phyloP scores from a whole-genome alignment of 2,329 filamentous ascomycete species.

The Alternaria angustiovoidea region DNA sequence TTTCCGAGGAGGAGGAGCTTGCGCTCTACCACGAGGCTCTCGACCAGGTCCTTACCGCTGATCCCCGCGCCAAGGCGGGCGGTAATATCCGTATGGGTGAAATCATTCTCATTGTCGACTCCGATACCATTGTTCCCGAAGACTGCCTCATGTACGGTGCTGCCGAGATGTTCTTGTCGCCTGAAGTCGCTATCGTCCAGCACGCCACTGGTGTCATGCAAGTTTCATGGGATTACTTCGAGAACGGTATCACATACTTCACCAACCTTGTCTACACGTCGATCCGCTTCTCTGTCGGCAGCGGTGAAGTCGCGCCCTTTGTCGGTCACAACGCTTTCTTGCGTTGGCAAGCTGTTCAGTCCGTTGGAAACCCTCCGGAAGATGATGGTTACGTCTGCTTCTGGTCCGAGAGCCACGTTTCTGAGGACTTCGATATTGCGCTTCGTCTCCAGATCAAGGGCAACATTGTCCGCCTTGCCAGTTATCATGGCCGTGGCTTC shows the following conservation, averaged over 20 bases:
- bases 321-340: constrained; percentile 80
- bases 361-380: constrained; percentile 56
- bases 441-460: constrained; percentile 73
- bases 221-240: constrained; percentile 73
- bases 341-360: constrained; percentile 70
- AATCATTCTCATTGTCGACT: constrained; percentile 71
- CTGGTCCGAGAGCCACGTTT: constrained; percentile 79
- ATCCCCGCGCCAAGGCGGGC: constrained; percentile 75
- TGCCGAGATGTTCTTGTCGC: constrained; percentile 80
- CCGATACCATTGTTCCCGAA: constrained; percentile 56
- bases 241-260: constrained; percentile 78
- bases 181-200: constrained; percentile 79
- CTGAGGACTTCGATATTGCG: constrained; percentile 78
- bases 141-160: constrained; percentile 82
- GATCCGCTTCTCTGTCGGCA: constrained; percentile 73
- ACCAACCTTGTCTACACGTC: constrained; percentile 77
- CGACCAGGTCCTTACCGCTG: constrained; percentile 71
- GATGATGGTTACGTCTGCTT: constrained; percentile 68
- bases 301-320: constrained; percentile 75
- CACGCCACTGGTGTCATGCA: constrained; percentile 74
- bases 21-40: constrained; percentile 48
- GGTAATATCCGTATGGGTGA: constrained; percentile 86
- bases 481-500: constrained; percentile 73
- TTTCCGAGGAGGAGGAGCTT: constrained; percentile 49
- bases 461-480: constrained; percentile 72